Percentiles rank a stretch among this genome's conserved stretches.
These are phyloP conservation scores for Coemansia sp. DNA, from an alignment of 192 early-diverging fungal genomes.

Conservation along the genomic window DNA sequence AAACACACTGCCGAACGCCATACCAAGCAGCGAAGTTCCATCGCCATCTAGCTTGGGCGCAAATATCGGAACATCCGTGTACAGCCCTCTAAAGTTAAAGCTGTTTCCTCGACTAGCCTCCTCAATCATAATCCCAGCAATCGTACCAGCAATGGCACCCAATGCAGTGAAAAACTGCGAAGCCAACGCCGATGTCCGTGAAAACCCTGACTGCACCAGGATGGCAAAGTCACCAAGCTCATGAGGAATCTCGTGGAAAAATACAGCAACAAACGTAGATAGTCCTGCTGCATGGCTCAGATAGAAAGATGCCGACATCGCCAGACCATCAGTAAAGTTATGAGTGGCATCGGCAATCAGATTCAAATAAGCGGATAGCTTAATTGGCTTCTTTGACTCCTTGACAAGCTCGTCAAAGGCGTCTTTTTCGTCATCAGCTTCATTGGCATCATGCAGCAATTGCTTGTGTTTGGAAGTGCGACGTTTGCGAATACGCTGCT, in stretches of 20 bases:
- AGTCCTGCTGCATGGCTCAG: constrained; percentile 77
- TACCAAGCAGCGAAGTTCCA: constrained; percentile 10
- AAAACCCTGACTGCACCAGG: constrained; percentile 77
- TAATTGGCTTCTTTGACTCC: constrained; percentile 49
- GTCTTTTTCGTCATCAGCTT: constrained; percentile 51
- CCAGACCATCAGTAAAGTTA: constrained; percentile 83
- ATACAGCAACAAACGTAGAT: constrained; percentile 79
- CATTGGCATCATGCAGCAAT: constrained; percentile 22
- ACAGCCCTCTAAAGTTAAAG: constrained; percentile 32
- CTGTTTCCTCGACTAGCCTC: constrained; percentile 56
- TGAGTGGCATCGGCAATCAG: constrained; percentile 81
- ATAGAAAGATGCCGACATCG: constrained; percentile 82
- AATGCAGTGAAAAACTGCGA: constrained; percentile 80
- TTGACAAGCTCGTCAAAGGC: constrained; percentile 3
- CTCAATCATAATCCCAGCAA: constrained; percentile 75
- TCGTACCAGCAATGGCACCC: constrained; percentile 75
- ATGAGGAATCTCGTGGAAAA: constrained; percentile 89
- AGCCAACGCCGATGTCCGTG: constrained; percentile 67
- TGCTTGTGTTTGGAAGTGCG: constrained; percentile 14
- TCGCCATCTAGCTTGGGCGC: constrained; percentile 8
- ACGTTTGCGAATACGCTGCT: constrained; percentile 33
- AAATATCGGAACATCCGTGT: constrained; percentile 38
- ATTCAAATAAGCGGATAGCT: constrained; percentile 74
- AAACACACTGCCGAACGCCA: constrained; percentile 21
- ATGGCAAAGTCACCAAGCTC: constrained; percentile 89